These are phyloP conservation scores for Grosmannia huntii DNA, from an alignment of 2,329 filamentous ascomycete species.

Conservation along the genomic window DNA sequence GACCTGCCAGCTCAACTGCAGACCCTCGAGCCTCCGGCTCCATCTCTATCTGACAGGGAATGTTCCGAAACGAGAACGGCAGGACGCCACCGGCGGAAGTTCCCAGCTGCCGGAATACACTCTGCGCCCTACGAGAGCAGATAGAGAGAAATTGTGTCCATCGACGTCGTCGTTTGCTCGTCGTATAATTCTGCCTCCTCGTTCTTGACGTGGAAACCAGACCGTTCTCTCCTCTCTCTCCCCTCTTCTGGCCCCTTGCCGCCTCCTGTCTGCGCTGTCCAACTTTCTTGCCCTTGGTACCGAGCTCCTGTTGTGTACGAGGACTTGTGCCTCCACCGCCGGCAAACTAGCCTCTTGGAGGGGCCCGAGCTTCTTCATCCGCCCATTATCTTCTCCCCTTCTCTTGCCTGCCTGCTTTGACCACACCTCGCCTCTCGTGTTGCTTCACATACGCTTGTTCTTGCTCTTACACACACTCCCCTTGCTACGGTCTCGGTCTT, in stretches of 20 bases:
- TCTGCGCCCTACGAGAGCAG: background rate
- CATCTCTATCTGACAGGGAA: background rate
- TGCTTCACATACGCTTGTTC: background rate
- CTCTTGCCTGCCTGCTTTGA: background rate
- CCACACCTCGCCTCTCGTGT: background rate
- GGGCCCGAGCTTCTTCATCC: background rate
- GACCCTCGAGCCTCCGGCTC: background rate
- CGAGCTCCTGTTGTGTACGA: background rate
- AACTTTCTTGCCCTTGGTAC: background rate
- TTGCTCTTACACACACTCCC: too few relatives aligned
- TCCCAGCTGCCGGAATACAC: background rate
- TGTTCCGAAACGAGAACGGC: background rate
- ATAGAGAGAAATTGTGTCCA: background rate
- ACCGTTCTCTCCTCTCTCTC: background rate
- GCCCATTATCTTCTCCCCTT: background rate
- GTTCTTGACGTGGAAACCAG: background rate
- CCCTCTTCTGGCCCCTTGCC: background rate
- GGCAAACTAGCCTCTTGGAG: background rate
- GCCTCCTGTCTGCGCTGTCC: background rate
- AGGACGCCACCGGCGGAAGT: background rate
- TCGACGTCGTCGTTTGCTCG: background rate
- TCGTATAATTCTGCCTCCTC: background rate
- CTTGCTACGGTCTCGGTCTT: too few relatives aligned
- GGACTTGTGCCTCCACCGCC: background rate
- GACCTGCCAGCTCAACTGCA: background rate